A percentile compares a stretch with the other conserved stretches of the same genome.
Conservation (phyloP, 768 basidiomycete genomes). For the Russula vinacea region DNA sequence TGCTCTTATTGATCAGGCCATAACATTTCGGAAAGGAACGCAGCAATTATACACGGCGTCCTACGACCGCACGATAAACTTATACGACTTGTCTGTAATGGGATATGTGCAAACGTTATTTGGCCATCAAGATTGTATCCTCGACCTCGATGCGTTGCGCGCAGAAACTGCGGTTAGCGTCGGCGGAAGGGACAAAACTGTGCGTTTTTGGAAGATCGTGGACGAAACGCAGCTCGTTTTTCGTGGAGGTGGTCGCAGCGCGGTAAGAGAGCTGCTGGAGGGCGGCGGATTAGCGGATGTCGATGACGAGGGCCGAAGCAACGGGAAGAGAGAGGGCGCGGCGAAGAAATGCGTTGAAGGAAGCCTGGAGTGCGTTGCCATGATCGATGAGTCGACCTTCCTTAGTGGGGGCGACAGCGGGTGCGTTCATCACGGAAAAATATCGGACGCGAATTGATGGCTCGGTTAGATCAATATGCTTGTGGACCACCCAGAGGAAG, state of each 20-base stretch:
- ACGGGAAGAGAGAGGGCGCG: conserved; percentile 36
- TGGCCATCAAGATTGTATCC: conserved; percentile 90
- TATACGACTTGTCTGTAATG: conserved; percentile 79
- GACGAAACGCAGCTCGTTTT: conserved; percentile 96
- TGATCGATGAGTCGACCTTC: conserved; percentile 94
- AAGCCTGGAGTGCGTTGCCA: conserved; percentile 85
- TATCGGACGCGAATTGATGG: conserved; percentile 2
- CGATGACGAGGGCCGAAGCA: conserved; percentile 46
- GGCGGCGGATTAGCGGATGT: conserved; percentile 65
- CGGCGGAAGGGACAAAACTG: conserved; percentile 87
- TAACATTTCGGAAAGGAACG: conserved; percentile 76
- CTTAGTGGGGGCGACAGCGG: conserved; percentile 95
- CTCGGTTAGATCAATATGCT: conserved; percentile 68
- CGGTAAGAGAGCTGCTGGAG: conserved; percentile 75
- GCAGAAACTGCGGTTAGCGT: conserved; percentile 83
- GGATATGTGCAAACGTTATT: conserved; percentile 96
- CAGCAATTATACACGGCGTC: conserved; percentile 73
- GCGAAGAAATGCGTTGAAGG: conserved; percentile 74
- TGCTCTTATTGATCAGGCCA: conserved; percentile 41
- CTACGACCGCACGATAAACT: conserved; percentile 84
- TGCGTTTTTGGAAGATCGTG: conserved; percentile 93
- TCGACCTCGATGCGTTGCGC: conserved; percentile 74
- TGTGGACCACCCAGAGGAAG: conserved; percentile 92
- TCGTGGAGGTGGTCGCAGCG: conserved; percentile 87
- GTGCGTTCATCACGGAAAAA: conserved; percentile 46